Evolutionary conservation across 75 land plant species (phyloP).

Genomic region (Azolla pinnata): DNA sequence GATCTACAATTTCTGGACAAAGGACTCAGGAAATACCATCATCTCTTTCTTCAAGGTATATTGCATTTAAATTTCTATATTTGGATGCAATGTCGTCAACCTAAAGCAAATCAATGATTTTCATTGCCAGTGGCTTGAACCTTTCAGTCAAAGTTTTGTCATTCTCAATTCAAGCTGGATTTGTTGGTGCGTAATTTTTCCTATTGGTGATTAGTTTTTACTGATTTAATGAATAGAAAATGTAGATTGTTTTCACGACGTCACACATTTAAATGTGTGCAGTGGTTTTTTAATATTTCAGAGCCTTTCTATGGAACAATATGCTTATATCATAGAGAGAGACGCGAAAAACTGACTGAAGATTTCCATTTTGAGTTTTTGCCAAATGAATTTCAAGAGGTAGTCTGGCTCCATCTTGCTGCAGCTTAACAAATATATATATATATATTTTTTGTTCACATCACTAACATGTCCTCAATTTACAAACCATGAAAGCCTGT

Average conservation of each 20-base stretch:
- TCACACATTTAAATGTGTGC: too few relatives aligned
- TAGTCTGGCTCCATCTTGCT: too few relatives aligned
- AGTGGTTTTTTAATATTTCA: constrained; percentile 27
- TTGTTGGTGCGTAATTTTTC: constrained; percentile 54
- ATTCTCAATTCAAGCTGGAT: constrained; percentile 78
- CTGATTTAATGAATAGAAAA: background rate
- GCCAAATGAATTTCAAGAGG: constrained; percentile 73
- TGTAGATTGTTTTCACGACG: background rate
- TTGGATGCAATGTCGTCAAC: background rate
- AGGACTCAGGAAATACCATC: constrained; percentile 53
- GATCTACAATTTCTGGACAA: constrained; percentile 75
- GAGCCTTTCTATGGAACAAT: constrained; percentile 96
- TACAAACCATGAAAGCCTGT: too few relatives aligned
- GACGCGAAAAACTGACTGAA: constrained; percentile 87
- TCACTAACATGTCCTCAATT: too few relatives aligned
- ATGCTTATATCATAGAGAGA: constrained; percentile 84
- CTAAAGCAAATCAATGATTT: background rate
- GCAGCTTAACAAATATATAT: too few relatives aligned
- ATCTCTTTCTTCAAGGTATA: constrained; percentile 40
- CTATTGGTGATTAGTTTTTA: background rate
- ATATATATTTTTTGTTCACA: too few relatives aligned
- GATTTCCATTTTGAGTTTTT: constrained; percentile 70
- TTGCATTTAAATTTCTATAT: background rate
- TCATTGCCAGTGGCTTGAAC: constrained; percentile 57
- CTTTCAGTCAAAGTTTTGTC: constrained; percentile 80